These are phyloP conservation scores for Penicillium sp. DNA, from an alignment of 2,329 filamentous ascomycete species.

Conservation along the genomic window DNA sequence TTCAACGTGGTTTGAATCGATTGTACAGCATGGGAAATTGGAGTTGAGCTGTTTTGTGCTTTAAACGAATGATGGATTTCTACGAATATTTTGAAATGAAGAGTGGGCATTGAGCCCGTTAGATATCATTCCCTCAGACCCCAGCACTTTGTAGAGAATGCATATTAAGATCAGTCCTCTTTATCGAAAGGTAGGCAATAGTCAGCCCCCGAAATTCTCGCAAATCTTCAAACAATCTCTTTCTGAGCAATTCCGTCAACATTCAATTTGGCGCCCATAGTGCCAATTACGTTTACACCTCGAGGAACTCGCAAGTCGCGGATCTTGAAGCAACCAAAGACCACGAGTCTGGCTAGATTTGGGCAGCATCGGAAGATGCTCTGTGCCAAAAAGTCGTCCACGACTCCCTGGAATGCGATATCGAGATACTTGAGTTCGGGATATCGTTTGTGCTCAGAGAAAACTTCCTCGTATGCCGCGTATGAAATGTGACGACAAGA, in stretches of 20 bases:
- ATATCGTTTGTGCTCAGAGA: constrained; percentile 62
- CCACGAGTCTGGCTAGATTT: constrained; percentile 53
- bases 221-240: constrained; percentile 4
- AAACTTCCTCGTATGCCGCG: constrained; percentile 71
- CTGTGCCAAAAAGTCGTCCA: constrained; percentile 46
- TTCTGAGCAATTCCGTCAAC: constrained; percentile 16
- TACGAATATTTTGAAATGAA: background rate
- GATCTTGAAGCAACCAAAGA: constrained; percentile 63
- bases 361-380: constrained; percentile 49
- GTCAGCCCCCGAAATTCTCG: background rate
- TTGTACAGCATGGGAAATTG: constrained; percentile 2
- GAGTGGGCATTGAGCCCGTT: background rate
- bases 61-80: background rate
- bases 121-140: background rate
- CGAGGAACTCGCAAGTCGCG: constrained; percentile 55
- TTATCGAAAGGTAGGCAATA: background rate
- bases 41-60: constrained; percentile 1
- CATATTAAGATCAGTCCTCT: background rate
- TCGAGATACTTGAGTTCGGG: constrained; percentile 69
- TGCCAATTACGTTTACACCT: constrained; percentile 59
- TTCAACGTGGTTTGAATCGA: background rate
- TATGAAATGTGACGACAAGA: constrained; percentile 78
- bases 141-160: background rate
- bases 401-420: constrained; percentile 61
- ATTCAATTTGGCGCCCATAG: constrained; percentile 18